Evolutionary conservation across 805 yeast genomes (phyloP), one percentile per base, ranked within the genome.

Genomic region (Ascoidea tarda): DNA sequence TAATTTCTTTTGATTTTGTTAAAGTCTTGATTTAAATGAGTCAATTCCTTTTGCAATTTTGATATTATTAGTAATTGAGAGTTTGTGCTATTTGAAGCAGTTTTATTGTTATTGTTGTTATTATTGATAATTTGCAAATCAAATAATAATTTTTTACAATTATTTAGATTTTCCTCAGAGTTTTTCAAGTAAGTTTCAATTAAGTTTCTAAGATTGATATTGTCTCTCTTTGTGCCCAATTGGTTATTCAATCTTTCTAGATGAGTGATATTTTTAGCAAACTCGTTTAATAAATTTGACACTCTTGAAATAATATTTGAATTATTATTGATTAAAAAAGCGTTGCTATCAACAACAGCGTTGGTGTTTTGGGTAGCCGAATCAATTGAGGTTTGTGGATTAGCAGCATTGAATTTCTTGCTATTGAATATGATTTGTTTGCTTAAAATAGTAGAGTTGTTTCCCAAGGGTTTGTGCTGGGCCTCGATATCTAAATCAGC

Each of bases 21-120:
- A 63, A 68, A 79, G 61, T 66, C 74, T 48, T 66, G 66, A 55
- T 75, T 73, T 21, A 84, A 70, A 16, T 71, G 74, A 33, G 69
- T 69, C 58, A 78, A 80, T 63, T 86, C 91, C 28, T 69, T 70
- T 14, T 70, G 67, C 16, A 86, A 63, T 53, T 84, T 74, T 21
- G 16, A 21, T 16, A 56, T 14, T 5, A 52, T 50, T 6, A 56
- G 32, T 44, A 57, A 55, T 5, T 56, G 55, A 21, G 53, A 51
- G 8, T 56, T 53, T 46, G 52, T 50, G 10, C 55, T 42, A 21
- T 53, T 56, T 16, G 32, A 38, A 8, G 54, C 42, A 14, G 50
- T 54, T 6, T 52, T 50, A 5, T 47, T 54, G 12, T 54, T 53
- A 21, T 60, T 57, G 31, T 58, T 58, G 12, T 33, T 48, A 16